These are phyloP conservation scores for Apiospora malaysiana DNA, from an alignment of 2,329 filamentous ascomycete species.

Conservation along the genomic window DNA sequence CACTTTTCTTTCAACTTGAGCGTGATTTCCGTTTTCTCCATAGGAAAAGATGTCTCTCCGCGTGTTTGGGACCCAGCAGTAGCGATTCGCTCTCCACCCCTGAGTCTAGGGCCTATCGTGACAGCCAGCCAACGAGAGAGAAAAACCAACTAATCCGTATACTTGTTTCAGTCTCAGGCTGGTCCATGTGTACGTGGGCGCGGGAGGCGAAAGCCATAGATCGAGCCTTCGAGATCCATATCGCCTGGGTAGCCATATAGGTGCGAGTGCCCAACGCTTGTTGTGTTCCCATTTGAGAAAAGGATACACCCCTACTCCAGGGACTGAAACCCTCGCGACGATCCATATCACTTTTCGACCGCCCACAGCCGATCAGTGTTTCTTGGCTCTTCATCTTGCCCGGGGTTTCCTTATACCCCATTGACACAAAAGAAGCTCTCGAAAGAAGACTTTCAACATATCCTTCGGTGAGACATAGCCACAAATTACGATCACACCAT, in stretches of 20 bases:
- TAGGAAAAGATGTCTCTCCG: not conserved
- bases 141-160: not conserved
- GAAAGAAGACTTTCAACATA: too few relatives aligned
- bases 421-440: not conserved
- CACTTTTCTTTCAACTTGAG: not conserved
- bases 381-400: not conserved
- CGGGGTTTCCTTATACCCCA: not conserved
- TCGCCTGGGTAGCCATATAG: not conserved
- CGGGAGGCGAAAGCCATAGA: not conserved
- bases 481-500: conserved; percentile 27
- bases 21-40: not conserved
- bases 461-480: conserved; percentile 14
- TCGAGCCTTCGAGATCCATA: not conserved
- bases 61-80: conserved; percentile 1
- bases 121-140: not conserved
- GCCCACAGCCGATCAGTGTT: not conserved
- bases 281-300: not conserved
- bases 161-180: not conserved
- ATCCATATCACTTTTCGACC: not conserved
- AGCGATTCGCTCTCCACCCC: not conserved
- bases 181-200: not conserved
- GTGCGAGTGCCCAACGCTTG: not conserved
- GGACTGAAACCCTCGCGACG: not conserved
- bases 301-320: not conserved
- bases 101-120: not conserved